Percentiles rank a stretch among this genome's conserved stretches.
These are phyloP conservation scores for Sanghuangporus baumii DNA, from an alignment of 1,284 basidiomycete species.

Conservation along the genomic window DNA sequence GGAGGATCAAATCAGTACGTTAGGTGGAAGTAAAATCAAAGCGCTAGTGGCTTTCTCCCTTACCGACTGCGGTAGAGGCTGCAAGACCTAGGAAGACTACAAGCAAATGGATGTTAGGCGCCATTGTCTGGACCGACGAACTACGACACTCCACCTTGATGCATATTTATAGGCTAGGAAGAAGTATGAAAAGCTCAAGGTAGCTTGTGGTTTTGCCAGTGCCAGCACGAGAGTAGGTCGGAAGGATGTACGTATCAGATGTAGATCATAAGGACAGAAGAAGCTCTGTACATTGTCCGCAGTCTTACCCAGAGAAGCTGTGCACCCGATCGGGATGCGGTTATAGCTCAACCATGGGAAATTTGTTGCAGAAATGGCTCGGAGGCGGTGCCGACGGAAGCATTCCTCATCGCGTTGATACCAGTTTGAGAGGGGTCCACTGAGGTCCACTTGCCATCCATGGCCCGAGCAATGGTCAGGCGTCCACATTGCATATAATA, in stretches of 20 bases:
- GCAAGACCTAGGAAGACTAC: neutral
- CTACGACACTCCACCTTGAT: neutral
- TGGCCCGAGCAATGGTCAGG: neutral
- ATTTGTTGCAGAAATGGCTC: neutral
- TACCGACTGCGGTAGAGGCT: neutral
- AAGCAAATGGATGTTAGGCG: neutral
- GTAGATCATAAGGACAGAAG: neutral
- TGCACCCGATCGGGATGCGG: neutral
- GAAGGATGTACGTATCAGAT: neutral
- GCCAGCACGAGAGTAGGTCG: neutral
- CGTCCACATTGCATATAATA: neutral
- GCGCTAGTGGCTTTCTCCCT: neutral
- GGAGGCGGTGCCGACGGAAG: neutral
- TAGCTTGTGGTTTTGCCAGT: neutral
- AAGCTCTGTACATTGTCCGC: neutral
- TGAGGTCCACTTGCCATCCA: neutral
- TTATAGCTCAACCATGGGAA: neutral
- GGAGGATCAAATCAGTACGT: neutral
- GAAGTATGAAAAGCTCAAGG: neutral
- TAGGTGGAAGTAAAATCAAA: neutral
- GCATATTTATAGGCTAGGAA: neutral
- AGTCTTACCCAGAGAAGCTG: neutral
- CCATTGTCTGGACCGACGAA: neutral
- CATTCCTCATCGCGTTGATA: neutral
- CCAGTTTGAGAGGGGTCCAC: neutral